Evolutionary conservation across 1,284 basidiomycete genomes (phyloP), one percentile per base, ranked within the genome.

Genomic region (Peniophora sp.): DNA sequence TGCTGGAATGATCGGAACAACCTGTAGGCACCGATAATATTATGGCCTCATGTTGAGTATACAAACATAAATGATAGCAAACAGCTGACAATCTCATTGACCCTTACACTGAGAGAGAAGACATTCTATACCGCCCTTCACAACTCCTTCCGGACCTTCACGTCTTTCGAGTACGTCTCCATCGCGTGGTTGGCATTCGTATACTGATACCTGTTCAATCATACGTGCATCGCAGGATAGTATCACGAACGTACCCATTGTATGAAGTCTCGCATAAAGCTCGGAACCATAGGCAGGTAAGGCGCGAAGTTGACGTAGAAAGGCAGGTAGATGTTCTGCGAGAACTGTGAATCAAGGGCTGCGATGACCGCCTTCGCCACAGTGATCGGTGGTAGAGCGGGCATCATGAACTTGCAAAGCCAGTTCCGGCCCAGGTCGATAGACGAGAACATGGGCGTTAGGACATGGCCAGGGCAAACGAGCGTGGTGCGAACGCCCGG

Each of bases 301-400:
- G 83, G 79, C 24, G 74, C 69, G 36, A 83, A 77, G 59, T 87
- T 71, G 9, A 74, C 73, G 58, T 83, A 90, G 64, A 89, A 83
- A 12, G 93, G 93, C 59, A 92, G 59, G 56, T 79, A 70, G 51
- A 95, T 77, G 14, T 75, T 78, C 50, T 78, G 74, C 12, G 83
- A 85, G 60, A 92, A 82, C 53, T 87, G 83, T 41, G 81, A 79
- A 61, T 94, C 89, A 45, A 97, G 65, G 0, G 84, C 83, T 10
- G 78, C 68, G 50, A 96, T 87, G 58, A 96, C 81, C n/a, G 71
- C 72, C 63, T 92, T 90, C 50, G 89, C 90, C 3, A 97, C 73
- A 2, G 78, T 70, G 44, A 89, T 74, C 0, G 92, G 86, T 46
- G 77, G 72, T 11, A 94, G 61, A 23, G 82, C 79, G 0, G 92